phyloP scores from a whole-genome alignment of 2,329 filamentous ascomycete species.

The Xylaria polymorpha region DNA sequence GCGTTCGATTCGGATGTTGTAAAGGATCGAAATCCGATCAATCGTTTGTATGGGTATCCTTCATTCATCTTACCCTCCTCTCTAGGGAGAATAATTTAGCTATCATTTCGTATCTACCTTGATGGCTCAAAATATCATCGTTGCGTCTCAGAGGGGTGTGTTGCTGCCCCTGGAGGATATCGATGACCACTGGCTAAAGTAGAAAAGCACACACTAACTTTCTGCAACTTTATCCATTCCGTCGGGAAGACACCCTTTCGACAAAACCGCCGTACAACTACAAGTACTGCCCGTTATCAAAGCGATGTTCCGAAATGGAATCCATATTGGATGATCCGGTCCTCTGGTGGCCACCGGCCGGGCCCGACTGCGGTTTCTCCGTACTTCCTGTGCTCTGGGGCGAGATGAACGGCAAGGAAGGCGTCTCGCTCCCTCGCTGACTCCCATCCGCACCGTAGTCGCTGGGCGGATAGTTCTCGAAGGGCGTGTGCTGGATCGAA shows the following conservation, averaged over 20 bases:
- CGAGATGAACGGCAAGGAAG: slow-evolving; percentile 26
- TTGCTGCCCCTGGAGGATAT: background rate
- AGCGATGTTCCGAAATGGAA: slow-evolving; percentile 28
- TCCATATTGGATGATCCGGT: slow-evolving; percentile 29
- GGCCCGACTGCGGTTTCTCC: slow-evolving; percentile 15
- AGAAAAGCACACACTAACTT: background rate
- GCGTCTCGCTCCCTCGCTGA: slow-evolving; percentile 17
- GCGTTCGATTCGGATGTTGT: background rate
- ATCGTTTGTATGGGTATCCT: background rate
- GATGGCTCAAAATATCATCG: background rate
- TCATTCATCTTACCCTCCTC: background rate
- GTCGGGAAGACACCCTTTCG: background rate
- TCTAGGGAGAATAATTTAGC: background rate
- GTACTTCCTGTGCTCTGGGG: slow-evolving; percentile 32
- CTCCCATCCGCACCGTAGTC: slow-evolving; percentile 12
- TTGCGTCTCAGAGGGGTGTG: background rate
- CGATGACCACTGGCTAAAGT: background rate
- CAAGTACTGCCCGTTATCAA: slow-evolving; percentile 2
- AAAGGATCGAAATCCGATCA: background rate
- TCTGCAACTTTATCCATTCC: background rate
- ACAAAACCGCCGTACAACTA: background rate
- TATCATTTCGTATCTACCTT: background rate
- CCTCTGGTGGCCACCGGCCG: slow-evolving; percentile 18
- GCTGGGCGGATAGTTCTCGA: slow-evolving; percentile 27
- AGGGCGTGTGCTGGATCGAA: slow-evolving; percentile 31